Percentiles rank a stretch among this genome's conserved stretches.
phyloP scores from a whole-genome alignment of 2,329 filamentous ascomycete species.

The Aspergillus neoniger region DNA sequence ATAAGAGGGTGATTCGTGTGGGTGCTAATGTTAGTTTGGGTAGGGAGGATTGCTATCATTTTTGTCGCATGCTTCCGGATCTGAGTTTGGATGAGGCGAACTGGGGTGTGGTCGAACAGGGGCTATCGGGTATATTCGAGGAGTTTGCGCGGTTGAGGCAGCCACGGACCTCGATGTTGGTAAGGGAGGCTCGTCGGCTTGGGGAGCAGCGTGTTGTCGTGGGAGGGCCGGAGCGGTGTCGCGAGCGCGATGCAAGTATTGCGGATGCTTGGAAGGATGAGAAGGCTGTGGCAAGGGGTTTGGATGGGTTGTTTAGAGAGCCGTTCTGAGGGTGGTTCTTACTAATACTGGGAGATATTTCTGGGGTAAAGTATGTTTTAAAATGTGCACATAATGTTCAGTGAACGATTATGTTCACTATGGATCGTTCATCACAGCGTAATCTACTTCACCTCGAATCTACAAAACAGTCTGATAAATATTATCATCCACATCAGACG shows the following conservation, averaged over 20 bases:
- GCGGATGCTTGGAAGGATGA: not conserved
- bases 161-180: not conserved
- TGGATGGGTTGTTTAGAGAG: not conserved
- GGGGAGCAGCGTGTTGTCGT: conserved; percentile 6
- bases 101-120: not conserved
- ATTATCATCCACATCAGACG: not conserved
- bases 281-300: not conserved
- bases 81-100: not conserved
- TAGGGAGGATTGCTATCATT: conserved; percentile 11
- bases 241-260: conserved; percentile 1
- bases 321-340: not conserved
- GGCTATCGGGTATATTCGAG: not conserved
- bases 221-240: not conserved
- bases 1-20: not conserved
- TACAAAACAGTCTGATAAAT: not conserved
- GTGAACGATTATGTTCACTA: not conserved
- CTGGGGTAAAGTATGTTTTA: not conserved
- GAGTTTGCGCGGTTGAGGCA: conserved; percentile 1
- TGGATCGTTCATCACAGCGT: too few relatives aligned
- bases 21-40: not conserved
- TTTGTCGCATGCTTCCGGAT: not conserved
- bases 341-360: too few relatives aligned
- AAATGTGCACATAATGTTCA: not conserved
- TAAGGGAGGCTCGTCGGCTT: conserved; percentile 1
- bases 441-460: not conserved